A percentile compares a stretch with the other conserved stretches of the same genome.
phyloP scores from a whole-genome alignment of 176 grass and related monocot species.

The Aegilops longissima region DNA sequence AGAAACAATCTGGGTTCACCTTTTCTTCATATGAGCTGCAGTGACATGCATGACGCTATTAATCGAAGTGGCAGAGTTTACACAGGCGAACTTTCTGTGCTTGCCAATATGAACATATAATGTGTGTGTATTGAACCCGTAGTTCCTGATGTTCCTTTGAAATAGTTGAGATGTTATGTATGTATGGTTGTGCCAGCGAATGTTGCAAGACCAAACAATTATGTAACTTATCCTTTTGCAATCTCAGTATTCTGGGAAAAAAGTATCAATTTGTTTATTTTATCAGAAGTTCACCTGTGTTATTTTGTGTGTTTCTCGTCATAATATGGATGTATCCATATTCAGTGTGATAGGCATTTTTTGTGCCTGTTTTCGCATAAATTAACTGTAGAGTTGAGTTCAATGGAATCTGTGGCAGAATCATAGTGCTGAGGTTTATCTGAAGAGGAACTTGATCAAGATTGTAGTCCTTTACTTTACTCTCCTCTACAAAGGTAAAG shows the following conservation, averaged over 20 bases:
- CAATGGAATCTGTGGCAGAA: conserved; percentile 21
- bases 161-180: conserved; percentile 25
- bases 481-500: conserved; percentile 15
- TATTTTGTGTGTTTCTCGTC: neutral
- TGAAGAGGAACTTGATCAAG: conserved; percentile 18
- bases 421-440: conserved; percentile 17
- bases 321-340: neutral
- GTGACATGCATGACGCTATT: conserved; percentile 27
- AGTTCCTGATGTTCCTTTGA: neutral
- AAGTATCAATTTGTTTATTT: neutral
- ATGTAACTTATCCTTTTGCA: conserved; percentile 11
- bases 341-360: conserved; percentile 1
- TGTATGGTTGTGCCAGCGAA: conserved; percentile 27
- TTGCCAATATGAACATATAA: conserved; percentile 7
- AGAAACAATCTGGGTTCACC: conserved; percentile 71
- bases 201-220: conserved; percentile 13
- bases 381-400: neutral
- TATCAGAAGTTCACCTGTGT: neutral
- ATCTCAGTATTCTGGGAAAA: neutral
- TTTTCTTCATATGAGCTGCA: conserved; percentile 95
- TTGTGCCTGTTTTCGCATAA: neutral
- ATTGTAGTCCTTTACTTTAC: conserved; percentile 22
- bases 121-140: neutral
- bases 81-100: neutral
- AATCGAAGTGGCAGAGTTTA: conserved; percentile 33